Base-by-base conservation (phyloP, 768 basidiomycete species). In the Leccinum pellstonianum region DNA sequence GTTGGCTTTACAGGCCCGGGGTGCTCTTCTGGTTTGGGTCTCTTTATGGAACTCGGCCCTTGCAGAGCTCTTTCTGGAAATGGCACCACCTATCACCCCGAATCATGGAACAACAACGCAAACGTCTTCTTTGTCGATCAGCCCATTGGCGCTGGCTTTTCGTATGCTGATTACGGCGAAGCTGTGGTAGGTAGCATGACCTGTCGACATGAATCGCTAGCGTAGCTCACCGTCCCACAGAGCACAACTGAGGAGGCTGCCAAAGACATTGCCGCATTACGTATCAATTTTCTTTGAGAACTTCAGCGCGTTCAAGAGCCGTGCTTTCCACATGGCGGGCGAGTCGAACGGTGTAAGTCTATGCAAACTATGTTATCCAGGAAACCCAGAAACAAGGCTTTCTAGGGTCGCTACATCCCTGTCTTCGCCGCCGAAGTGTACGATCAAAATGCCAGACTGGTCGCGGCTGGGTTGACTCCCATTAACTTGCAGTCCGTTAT, bases 11-110 rank as follows among this genome's bases (percentile, higher is more conserved):
- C 37, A 74, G 74, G 73, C 12, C 84, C 84, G 19, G 83, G 83
- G 33, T 79, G 79, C 64, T 82, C 82, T 3, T 81, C 81, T 43
- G 82, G 82, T 75, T 75, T 87, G 1, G 90, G 88, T 4, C 76
- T 91, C 12, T 80, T 91, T 61, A 88, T 89, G 80, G 90, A 90
- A 70, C 75, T 80, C 64, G 91, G 91, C 19, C 91, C 91, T 1
- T 93, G 91, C 70, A 79, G 83, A 46, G 80, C 90, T 15, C 74
- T 78, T 10, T 77, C 78, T 19, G 73, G 75, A 48, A 79, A 85
- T 35, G 79, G 78, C 27, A 78, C 86, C 1, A 77, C 74, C 2
- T 82, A 78, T 67, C 81, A 87, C 60, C 81, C 82, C 0, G 79
- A 87, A 51, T 80, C 84, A 0, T 90, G 88, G 88, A 90, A 86